Evolutionary conservation across 2,329 filamentous ascomycete genomes (phyloP).

Genomic region (Alternaria panax): DNA sequence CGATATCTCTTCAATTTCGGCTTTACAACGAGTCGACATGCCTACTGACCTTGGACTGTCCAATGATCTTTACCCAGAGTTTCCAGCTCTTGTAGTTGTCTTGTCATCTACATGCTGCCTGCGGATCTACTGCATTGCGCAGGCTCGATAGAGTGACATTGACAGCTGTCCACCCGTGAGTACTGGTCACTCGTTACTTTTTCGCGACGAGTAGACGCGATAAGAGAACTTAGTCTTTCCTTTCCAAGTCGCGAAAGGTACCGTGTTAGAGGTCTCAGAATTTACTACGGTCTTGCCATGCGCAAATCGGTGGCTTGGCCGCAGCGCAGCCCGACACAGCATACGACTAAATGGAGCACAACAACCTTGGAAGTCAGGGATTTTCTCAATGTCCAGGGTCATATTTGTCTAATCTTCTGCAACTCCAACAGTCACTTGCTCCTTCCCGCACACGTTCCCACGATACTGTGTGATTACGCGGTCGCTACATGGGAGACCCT

Average conservation of each 20-base stretch:
- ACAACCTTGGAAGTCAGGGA: not conserved
- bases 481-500: constrained; percentile 1
- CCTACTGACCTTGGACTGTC: not conserved
- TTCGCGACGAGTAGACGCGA: not conserved
- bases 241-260: not conserved
- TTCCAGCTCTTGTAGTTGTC: not conserved
- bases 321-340: not conserved
- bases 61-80: not conserved
- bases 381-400: not conserved
- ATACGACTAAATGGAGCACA: not conserved
- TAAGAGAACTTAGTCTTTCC: not conserved
- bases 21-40: not conserved
- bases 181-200: not conserved
- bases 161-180: not conserved
- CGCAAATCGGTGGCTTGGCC: not conserved
- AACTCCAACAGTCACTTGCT: not conserved
- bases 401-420: not conserved
- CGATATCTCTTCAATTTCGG: not conserved
- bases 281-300: constrained; percentile 15
- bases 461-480: constrained; percentile 13
- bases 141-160: not conserved
- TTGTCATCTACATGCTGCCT: not conserved
- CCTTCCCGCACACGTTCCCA: not conserved
- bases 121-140: not conserved
- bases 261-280: not conserved